Evolutionary conservation across 306 rosid species (phyloP), one percentile per base, ranked within the genome.

Genomic region (Prunus mume): DNA sequence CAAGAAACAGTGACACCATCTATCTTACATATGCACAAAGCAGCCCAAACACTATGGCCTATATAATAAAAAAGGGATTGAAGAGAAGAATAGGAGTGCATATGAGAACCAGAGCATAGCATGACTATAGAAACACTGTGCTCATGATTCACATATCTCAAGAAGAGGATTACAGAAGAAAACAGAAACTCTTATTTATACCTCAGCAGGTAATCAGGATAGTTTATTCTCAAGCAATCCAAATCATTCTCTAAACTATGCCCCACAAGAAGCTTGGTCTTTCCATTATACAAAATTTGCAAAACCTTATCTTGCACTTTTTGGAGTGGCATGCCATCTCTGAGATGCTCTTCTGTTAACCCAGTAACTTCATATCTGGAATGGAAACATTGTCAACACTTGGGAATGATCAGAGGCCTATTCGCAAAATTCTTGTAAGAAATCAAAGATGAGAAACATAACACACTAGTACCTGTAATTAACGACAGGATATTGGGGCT

Each of bases 261-360:
- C 85, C 98, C 97, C 79, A 93, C 96, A 78, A 93, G 93, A 86
- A 93, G 90, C 76, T 81, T 89, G 74, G 97, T 89, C 83, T 83
- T 89, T 71, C 89, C 97, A 86, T 87, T 84, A 79, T 88, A 77
- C 83, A 91, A 73, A 86, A 93, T 78, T 78, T 85, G 81, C 77
- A 83, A 85, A 69, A 93, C 61, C 69, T 83, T 93, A 43, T 89
- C 90, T 71, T 79, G 85, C 79, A 87, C 98, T 65, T 84, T 81
- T 78, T 80, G 75, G 3, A 93, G 85, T 46, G 96, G 93, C 91
- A 89, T 80, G 65, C 91, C 93, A 85, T 84, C 73, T 87, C 81
- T 87, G 68, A 93, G 84, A 87, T 84, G 87, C 72, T 87, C 97
- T 78, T 88, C 97, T 20, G 87, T 83, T 79, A 93, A 61, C 68